phyloP scores from a whole-genome alignment of 78 protist species.

The Dictyostelium discoideum region DNA sequence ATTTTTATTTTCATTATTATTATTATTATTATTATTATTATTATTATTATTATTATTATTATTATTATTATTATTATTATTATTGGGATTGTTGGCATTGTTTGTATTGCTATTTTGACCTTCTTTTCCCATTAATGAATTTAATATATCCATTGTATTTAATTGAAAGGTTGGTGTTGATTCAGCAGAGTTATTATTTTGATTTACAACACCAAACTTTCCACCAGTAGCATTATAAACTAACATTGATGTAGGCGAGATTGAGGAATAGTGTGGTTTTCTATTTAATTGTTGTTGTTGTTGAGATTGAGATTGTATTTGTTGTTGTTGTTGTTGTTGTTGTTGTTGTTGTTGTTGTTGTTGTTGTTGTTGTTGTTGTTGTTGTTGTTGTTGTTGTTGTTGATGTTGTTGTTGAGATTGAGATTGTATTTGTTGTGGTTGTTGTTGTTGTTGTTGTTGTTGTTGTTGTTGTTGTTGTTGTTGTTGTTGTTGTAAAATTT shows the following conservation, averaged over 20 bases:
- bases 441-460: background rate
- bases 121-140: background rate
- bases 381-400: background rate
- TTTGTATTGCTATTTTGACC: background rate
- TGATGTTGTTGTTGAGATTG: background rate
- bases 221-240: background rate
- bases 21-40: background rate
- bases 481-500: background rate
- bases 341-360: background rate
- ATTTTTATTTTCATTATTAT: background rate
- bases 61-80: background rate
- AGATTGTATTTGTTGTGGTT: too few relatives aligned
- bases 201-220: background rate
- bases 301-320: too few relatives aligned
- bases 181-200: background rate
- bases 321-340: too few relatives aligned
- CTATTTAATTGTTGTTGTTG: background rate
- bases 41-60: background rate
- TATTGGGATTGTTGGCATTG: background rate
- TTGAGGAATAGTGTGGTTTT: background rate
- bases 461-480: background rate
- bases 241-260: background rate
- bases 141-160: background rate
- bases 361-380: background rate
- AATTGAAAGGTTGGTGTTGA: conserved; percentile 35